These are phyloP conservation scores for Bretschneidera sinensis DNA, from an alignment of 345 rosid genomes.

Conservation along the genomic window DNA sequence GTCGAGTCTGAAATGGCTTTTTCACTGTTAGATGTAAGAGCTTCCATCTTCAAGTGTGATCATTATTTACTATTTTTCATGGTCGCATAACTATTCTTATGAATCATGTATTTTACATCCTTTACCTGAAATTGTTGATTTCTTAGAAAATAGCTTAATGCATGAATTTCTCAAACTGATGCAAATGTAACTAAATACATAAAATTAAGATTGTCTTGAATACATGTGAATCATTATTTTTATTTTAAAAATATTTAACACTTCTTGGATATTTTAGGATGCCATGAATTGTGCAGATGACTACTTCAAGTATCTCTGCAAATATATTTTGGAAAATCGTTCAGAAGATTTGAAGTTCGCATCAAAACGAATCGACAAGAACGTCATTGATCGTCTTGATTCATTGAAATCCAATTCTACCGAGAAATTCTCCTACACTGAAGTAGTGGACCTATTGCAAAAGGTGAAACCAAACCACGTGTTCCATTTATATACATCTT, in stretches of 20 bases:
- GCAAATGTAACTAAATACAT: too few relatives aligned
- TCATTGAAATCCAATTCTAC: slow-evolving; percentile 35
- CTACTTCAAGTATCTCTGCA: slow-evolving; percentile 64
- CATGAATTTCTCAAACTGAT: too few relatives aligned
- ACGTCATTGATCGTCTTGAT: slow-evolving; percentile 45
- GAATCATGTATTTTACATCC: too few relatives aligned
- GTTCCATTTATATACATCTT: background rate
- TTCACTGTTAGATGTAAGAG: slow-evolving; percentile 68
- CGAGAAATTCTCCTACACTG: slow-evolving; percentile 54
- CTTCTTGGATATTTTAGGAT: slow-evolving; percentile 45
- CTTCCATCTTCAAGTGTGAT: background rate
- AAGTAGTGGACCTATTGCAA: slow-evolving; percentile 50
- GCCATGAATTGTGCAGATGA: slow-evolving; percentile 78
- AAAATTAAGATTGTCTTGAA: background rate
- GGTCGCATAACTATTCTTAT: too few relatives aligned
- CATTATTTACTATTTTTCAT: too few relatives aligned
- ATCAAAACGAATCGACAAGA: slow-evolving; percentile 52
- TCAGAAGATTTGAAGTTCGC: slow-evolving; percentile 58
- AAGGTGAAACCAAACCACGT: slow-evolving; percentile 32
- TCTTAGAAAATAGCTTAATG: too few relatives aligned
- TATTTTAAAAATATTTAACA: too few relatives aligned
- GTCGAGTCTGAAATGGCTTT: slow-evolving; percentile 81
- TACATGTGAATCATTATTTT: slow-evolving; percentile 1
- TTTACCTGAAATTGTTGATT: too few relatives aligned
- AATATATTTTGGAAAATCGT: slow-evolving; percentile 64